Evolutionary conservation across 2,329 filamentous ascomycete genomes (phyloP).

Genomic region (Cryoendolithus antarcticus): DNA sequence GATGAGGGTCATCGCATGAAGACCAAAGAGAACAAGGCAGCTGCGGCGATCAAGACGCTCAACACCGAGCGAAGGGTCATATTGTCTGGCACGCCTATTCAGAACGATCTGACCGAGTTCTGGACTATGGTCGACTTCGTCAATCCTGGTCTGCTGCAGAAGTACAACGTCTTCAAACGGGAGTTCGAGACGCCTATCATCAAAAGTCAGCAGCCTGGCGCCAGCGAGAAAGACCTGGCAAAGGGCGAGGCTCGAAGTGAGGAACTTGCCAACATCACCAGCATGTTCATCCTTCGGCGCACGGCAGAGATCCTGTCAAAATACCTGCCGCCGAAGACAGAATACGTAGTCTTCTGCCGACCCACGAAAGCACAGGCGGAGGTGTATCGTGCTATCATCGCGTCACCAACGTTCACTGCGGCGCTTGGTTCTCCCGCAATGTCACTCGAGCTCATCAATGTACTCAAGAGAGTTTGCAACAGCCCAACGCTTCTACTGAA

Average conservation of each 20-base stretch:
- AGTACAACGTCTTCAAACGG: slow-evolving; percentile 49
- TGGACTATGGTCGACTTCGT: slow-evolving; percentile 57
- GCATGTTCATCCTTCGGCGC: slow-evolving; percentile 52
- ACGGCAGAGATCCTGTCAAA: slow-evolving; percentile 55
- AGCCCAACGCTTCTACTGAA: slow-evolving; percentile 51
- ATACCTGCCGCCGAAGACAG: slow-evolving; percentile 54
- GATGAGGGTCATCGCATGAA: slow-evolving; percentile 58
- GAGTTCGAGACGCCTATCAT: slow-evolving; percentile 55
- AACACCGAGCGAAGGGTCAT: slow-evolving; percentile 51
- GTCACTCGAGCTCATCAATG: slow-evolving; percentile 56
- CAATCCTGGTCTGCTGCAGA: slow-evolving; percentile 53
- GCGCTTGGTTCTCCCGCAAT: slow-evolving; percentile 50
- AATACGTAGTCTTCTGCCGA: slow-evolving; percentile 54
- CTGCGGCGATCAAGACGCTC: slow-evolving; percentile 51
- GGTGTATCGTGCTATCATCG: slow-evolving; percentile 52
- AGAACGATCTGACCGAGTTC: slow-evolving; percentile 57
- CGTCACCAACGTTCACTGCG: slow-evolving; percentile 49
- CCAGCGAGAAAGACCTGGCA: slow-evolving; percentile 48
- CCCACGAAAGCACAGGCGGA: slow-evolving; percentile 48
- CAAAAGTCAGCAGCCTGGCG: slow-evolving; percentile 51
- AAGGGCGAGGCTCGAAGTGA: slow-evolving; percentile 50
- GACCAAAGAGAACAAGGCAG: slow-evolving; percentile 56
- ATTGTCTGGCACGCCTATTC: slow-evolving; percentile 54
- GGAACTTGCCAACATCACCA: slow-evolving; percentile 48
- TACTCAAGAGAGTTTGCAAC: slow-evolving; percentile 65